phyloP scores from a whole-genome alignment of 495 filamentous ascomycete genomes.

The Penicillium maclennaniae region DNA sequence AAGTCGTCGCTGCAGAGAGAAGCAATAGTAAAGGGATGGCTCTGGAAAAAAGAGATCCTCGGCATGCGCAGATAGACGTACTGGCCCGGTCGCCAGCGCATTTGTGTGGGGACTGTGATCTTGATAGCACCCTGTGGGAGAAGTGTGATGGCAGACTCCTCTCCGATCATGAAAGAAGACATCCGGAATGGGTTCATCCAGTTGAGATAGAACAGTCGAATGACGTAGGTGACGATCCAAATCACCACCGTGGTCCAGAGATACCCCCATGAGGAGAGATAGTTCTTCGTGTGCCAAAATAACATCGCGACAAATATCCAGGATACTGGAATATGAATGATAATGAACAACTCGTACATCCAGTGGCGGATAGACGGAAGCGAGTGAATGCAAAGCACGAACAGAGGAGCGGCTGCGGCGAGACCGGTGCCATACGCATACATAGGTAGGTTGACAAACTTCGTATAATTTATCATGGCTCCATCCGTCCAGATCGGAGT shows the following conservation, averaged over 20 bases:
- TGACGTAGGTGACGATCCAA: constrained; percentile 62
- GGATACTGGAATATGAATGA: constrained; percentile 76
- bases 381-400: constrained; percentile 79
- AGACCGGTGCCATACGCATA: constrained; percentile 84
- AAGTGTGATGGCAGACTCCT: constrained; percentile 79
- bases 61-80: constrained; percentile 95
- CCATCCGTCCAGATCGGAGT: constrained; percentile 79
- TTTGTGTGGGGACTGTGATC: constrained; percentile 85
- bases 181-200: constrained; percentile 78
- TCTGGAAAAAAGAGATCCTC: constrained; percentile 81
- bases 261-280: constrained; percentile 86
- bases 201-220: constrained; percentile 73
- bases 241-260: constrained; percentile 78
- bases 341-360: constrained; percentile 81
- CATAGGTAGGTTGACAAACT: constrained; percentile 56
- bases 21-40: constrained; percentile 93
- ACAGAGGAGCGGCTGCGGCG: constrained; percentile 76
- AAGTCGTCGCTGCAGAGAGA: constrained; percentile 86
- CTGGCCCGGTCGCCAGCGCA: constrained; percentile 90
- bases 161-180: constrained; percentile 72
- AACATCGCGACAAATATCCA: constrained; percentile 78
- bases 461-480: constrained; percentile 61
- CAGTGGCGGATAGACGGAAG: constrained; percentile 60
- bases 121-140: constrained; percentile 92
- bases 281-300: constrained; percentile 96